Evolutionary conservation across 257 asterid genomes (phyloP).

Genomic region (Nicotiana benthamiana): DNA sequence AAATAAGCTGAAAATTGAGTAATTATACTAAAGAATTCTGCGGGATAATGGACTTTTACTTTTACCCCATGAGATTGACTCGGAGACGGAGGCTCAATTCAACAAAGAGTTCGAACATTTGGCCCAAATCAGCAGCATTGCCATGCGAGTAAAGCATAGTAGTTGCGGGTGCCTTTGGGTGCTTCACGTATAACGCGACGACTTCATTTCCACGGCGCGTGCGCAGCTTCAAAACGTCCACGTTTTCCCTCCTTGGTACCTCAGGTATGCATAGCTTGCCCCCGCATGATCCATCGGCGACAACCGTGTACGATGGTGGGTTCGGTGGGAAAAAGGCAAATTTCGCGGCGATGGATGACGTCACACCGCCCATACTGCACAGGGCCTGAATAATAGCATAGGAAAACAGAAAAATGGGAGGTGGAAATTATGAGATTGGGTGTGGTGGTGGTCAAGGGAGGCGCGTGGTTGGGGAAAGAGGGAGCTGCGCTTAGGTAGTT

Average conservation of each 20-base stretch:
- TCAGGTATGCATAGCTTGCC: not conserved
- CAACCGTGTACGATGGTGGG: slow-evolving; percentile 13
- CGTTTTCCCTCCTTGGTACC: slow-evolving; percentile 2
- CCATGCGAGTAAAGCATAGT: slow-evolving; percentile 9
- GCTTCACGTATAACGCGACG: not conserved
- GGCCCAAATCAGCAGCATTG: slow-evolving; percentile 9
- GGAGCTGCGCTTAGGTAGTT: not conserved
- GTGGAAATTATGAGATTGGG: not conserved
- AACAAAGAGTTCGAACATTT: not conserved
- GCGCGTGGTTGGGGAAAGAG: not conserved
- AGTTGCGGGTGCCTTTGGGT: not conserved
- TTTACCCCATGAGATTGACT: slow-evolving; percentile 1
- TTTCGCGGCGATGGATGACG: slow-evolving; percentile 17
- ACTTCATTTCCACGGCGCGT: slow-evolving; percentile 4
- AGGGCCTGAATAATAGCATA: not conserved
- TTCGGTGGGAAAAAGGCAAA: slow-evolving; percentile 14
- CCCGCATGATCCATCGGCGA: not conserved
- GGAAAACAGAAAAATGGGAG: too few relatives aligned
- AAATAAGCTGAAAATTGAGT: not conserved
- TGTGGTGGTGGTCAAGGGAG: not conserved
- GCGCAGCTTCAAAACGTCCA: slow-evolving; percentile 8
- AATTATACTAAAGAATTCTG: not conserved
- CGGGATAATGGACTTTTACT: not conserved
- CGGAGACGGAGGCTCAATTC: slow-evolving; percentile 8
- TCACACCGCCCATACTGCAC: slow-evolving; percentile 11